Evolutionary conservation across 257 asterid species (phyloP), one percentile per base, ranked within the genome.

Genomic region (Solanum phureja): DNA sequence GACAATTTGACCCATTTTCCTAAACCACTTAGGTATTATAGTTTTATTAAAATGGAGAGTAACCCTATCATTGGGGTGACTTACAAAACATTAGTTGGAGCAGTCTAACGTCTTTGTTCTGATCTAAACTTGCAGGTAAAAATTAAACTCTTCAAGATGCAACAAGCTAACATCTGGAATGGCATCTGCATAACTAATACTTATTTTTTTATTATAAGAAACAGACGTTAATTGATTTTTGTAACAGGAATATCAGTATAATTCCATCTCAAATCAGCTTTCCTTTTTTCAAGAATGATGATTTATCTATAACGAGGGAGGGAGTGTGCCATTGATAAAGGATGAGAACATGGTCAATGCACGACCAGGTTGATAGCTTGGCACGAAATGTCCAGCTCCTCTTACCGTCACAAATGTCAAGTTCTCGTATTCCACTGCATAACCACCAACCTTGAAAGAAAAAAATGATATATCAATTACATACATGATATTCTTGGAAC

Each of bases 241-340:
- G 83, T 38, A 38, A 11, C 33, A 38, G 6, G 83, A 75, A 76
- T 11, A 76, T 38, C 58, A 23, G 11, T 44, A 74, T 74, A 35
- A 74, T 21, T 23, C 58, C 21, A 76, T 4, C 12, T 23, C 21
- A 75, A 38, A 11, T 27, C 33, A 19, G 7, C 27, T 19, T 18
- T 34, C n/a, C 29, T 13, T 56, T 74, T 34, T 38, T 27, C 23
- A 13, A 49, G 19, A 24, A 64, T 8, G 64, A 29, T 7, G 14
- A 16, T 12, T 31, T 27, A 21, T 19, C 38, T 8, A 19, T 6
- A 13, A 58, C 56, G 49, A 34, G 13, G 96, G 93, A 46, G 94
- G 96, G 74, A 94, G 94, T 83, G 88, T 89, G 74, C 94, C 95
- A 21, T 64, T 88, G 44, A 94, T 73, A 89, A 93, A 93, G 24